phyloP scores from a whole-genome alignment of 805 yeast species.

The Candida takata region DNA sequence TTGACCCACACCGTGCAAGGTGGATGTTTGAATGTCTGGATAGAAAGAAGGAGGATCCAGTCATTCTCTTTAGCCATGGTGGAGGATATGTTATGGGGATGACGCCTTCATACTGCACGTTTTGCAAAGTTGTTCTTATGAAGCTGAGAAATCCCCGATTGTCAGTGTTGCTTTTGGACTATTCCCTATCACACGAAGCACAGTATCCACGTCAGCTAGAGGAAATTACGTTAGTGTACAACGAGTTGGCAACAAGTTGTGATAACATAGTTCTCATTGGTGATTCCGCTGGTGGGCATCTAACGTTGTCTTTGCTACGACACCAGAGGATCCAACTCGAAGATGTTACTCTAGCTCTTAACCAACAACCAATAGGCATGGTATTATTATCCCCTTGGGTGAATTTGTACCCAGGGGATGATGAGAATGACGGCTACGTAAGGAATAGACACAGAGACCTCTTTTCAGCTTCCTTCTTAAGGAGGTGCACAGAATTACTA shows the following conservation, averaged over 20 bases:
- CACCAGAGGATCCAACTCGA: slow-evolving; percentile 6
- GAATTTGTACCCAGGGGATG: slow-evolving; percentile 7
- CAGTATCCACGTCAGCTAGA: slow-evolving; percentile 22
- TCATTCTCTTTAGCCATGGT: slow-evolving; percentile 13
- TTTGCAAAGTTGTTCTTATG: slow-evolving; percentile 4
- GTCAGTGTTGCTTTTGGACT: slow-evolving; percentile 23
- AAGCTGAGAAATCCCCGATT: slow-evolving; percentile 9
- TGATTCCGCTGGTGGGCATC: slow-evolving; percentile 28
- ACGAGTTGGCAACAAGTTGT: slow-evolving; percentile 11
- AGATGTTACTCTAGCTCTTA: background rate
- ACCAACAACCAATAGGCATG: slow-evolving; percentile 3
- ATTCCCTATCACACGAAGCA: slow-evolving; percentile 20
- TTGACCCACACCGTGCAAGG: slow-evolving; percentile 3
- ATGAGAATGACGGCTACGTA: slow-evolving; percentile 1
- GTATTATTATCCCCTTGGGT: slow-evolving; percentile 15
- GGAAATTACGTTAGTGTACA: slow-evolving; percentile 18
- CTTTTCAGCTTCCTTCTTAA: slow-evolving; percentile 4
- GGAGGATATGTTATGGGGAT: slow-evolving; percentile 14
- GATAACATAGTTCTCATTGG: slow-evolving; percentile 22
- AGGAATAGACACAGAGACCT: slow-evolving; percentile 5
- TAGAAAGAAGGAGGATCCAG: slow-evolving; percentile 15
- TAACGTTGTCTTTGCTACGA: slow-evolving; percentile 17
- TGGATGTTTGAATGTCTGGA: slow-evolving; percentile 25
- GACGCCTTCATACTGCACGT: slow-evolving; percentile 4
- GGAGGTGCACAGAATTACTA: slow-evolving; percentile 4